These are phyloP conservation scores for Penicillium atrosanguineum DNA, from an alignment of 495 filamentous ascomycete genomes.

Conservation along the genomic window DNA sequence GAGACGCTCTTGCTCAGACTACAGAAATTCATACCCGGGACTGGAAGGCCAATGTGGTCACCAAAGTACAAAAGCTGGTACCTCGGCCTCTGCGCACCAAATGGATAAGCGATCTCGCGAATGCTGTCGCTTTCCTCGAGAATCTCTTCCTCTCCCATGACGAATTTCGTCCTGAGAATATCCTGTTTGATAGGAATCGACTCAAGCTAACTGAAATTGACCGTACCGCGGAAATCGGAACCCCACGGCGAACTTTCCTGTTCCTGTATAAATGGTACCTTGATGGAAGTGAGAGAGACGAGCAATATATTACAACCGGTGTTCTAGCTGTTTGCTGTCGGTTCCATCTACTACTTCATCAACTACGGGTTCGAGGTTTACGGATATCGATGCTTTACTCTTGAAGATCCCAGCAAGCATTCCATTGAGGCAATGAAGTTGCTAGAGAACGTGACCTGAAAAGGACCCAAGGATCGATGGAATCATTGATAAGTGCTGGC, in stretches of 20 bases:
- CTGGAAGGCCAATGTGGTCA: slow-evolving; percentile 25
- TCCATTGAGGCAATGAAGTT: slow-evolving; percentile 27
- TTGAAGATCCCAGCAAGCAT: slow-evolving; percentile 34
- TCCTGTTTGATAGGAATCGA: slow-evolving; percentile 26
- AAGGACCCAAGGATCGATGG: slow-evolving; percentile 32
- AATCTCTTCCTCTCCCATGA: slow-evolving; percentile 38
- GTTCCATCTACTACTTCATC: slow-evolving; percentile 37
- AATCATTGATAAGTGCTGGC: slow-evolving; percentile 39
- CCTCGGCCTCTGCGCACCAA: slow-evolving; percentile 28
- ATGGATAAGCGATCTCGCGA: slow-evolving; percentile 41
- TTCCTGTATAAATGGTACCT: slow-evolving; percentile 29
- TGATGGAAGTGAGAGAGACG: slow-evolving; percentile 24
- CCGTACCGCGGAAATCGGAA: slow-evolving; percentile 27
- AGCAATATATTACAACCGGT: slow-evolving; percentile 24
- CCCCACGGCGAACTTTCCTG: slow-evolving; percentile 25
- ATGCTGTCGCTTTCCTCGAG: slow-evolving; percentile 38
- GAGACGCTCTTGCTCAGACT: slow-evolving; percentile 9
- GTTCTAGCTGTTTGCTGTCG: slow-evolving; percentile 37
- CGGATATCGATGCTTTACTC: slow-evolving; percentile 27
- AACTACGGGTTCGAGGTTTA: slow-evolving; percentile 41
- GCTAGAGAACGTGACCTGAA: slow-evolving; percentile 31
- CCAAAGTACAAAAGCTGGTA: slow-evolving; percentile 30
- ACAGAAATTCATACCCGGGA: slow-evolving; percentile 12
- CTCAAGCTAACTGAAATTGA: slow-evolving; percentile 33
- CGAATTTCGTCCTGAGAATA: slow-evolving; percentile 33